Percentiles rank a stretch among this genome's conserved stretches.
Evolutionary conservation across 495 filamentous ascomycete species (phyloP).

Genomic region (Aspergillus cavernicola): DNA sequence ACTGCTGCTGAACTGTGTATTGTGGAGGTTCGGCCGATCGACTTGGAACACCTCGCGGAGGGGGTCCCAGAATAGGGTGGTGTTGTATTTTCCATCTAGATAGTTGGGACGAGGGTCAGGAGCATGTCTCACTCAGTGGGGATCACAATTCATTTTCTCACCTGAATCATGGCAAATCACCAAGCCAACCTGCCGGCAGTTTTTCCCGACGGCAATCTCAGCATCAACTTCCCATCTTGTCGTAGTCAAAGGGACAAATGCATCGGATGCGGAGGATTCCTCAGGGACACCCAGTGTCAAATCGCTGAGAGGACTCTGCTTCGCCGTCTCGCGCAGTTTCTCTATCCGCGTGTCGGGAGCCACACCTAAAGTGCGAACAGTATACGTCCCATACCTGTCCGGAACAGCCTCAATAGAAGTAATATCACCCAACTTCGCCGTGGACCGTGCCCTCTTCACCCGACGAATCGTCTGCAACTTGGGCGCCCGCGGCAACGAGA

Average conservation of each 20-base stretch:
- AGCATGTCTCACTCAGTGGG: neutral
- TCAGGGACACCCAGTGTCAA: neutral
- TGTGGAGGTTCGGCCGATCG: constrained; percentile 18
- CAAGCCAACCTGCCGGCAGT: constrained; percentile 29
- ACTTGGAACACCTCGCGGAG: constrained; percentile 31
- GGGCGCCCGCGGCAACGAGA: constrained; percentile 33
- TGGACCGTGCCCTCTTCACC: constrained; percentile 29
- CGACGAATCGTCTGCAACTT: constrained; percentile 23
- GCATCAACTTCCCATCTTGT: constrained; percentile 32
- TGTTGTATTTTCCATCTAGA: constrained; percentile 18
- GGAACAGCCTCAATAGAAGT: constrained; percentile 31
- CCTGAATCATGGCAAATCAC: constrained; percentile 25
- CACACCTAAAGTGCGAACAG: constrained; percentile 34
- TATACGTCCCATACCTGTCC: constrained; percentile 21
- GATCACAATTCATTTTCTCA: no score
- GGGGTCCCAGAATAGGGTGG: constrained; percentile 30
- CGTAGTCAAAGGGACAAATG: constrained; percentile 18
- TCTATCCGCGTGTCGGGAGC: constrained; percentile 26
- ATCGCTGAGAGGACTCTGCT: neutral
- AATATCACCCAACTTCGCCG: constrained; percentile 23
- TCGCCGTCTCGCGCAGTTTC: constrained; percentile 19
- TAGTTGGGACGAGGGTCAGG: neutral
- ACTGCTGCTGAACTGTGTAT: constrained; percentile 10
- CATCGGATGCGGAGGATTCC: neutral
- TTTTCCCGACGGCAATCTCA: constrained; percentile 24